A percentile compares a stretch with the other conserved stretches of the same genome.
These are phyloP conservation scores for Sporothrix brunneoviolacea DNA, from an alignment of 2,329 filamentous ascomycete species.

Conservation along the genomic window DNA sequence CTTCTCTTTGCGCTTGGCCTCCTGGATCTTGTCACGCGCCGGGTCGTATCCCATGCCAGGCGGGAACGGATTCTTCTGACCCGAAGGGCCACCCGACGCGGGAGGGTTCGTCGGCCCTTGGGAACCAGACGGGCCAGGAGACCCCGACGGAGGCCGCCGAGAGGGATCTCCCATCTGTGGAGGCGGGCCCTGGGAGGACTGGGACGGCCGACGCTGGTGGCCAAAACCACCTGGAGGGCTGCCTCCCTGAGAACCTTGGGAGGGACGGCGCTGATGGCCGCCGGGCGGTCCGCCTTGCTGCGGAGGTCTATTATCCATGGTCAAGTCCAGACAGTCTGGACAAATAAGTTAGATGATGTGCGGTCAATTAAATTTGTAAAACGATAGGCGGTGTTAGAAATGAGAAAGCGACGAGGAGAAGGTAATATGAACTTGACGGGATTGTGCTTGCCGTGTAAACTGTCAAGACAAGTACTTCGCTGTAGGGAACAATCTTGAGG, in stretches of 20 bases:
- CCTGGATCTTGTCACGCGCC: constrained; percentile 24
- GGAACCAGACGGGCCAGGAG: constrained; percentile 1
- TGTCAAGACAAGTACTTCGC: too few relatives aligned
- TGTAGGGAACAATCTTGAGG: too few relatives aligned
- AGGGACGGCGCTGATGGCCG: constrained; percentile 6
- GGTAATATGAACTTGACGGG: too few relatives aligned
- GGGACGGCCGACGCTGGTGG: neutral
- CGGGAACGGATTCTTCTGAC: constrained; percentile 13
- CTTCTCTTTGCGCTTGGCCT: constrained; percentile 16
- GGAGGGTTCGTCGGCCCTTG: neutral
- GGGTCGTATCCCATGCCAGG: constrained; percentile 38
- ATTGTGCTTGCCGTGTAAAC: too few relatives aligned
- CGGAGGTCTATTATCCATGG: neutral
- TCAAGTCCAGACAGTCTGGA: neutral
- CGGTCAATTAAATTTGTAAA: too few relatives aligned
- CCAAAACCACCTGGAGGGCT: constrained; percentile 5
- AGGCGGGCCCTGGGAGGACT: constrained; percentile 4
- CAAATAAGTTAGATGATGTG: neutral
- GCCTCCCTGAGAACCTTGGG: constrained; percentile 7
- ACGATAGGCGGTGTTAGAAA: too few relatives aligned
- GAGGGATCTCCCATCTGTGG: neutral
- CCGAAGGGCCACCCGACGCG: neutral
- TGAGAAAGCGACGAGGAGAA: too few relatives aligned
- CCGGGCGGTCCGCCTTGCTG: neutral
- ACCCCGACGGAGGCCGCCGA: neutral